Evolutionary conservation across 2,329 filamentous ascomycete species (phyloP).

Genomic region (Fusarium anguioides): DNA sequence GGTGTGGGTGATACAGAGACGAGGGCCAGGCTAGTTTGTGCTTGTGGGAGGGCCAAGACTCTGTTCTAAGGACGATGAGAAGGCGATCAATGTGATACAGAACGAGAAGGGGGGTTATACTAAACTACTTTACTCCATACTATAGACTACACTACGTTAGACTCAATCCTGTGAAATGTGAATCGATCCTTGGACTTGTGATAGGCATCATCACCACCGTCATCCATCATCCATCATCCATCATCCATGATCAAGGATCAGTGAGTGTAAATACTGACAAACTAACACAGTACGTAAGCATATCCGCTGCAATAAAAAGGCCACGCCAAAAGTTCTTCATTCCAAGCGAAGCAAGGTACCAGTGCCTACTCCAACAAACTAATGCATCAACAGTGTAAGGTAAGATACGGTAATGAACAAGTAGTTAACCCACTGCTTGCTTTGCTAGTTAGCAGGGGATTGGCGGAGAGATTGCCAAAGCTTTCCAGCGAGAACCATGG

Average conservation of each 20-base stretch:
- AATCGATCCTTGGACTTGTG: background rate
- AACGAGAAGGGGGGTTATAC: background rate
- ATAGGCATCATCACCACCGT: no score
- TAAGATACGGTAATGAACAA: background rate
- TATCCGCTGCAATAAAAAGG: no score
- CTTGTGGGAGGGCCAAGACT: slow-evolving; percentile 2
- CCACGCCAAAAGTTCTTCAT: no score
- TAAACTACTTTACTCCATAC: no score
- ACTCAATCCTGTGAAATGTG: background rate
- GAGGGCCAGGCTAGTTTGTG: slow-evolving; percentile 14
- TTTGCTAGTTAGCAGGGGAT: slow-evolving; percentile 19
- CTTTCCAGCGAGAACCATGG: slow-evolving; percentile 6
- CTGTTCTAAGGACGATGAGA: slow-evolving; percentile 15
- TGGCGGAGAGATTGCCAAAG: slow-evolving; percentile 5
- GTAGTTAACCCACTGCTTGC: no score
- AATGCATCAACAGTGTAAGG: background rate
- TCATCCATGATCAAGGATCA: no score
- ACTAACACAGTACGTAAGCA: no score
- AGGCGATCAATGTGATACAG: slow-evolving; percentile 18
- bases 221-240: no score
- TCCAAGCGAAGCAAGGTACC: no score
- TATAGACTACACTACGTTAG: no score
- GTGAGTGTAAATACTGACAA: no score
- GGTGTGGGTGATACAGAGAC: slow-evolving; percentile 36
- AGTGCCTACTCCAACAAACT: no score